Evolutionary conservation across 2,329 filamentous ascomycete genomes (phyloP).

Genomic region (Aspergillus neotritici): DNA sequence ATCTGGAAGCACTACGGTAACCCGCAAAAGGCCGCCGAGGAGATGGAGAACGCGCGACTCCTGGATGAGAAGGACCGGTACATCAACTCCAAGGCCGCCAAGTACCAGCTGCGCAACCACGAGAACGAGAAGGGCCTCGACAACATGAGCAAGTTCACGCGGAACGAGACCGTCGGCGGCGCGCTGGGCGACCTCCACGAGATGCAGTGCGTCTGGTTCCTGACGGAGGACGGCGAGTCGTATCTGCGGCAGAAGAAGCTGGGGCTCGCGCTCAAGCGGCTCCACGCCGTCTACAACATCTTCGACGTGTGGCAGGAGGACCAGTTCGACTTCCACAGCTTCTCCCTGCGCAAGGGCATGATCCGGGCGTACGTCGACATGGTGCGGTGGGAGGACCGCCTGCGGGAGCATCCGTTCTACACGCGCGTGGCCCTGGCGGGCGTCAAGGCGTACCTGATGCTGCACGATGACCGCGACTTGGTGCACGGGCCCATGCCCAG

Average conservation of each 20-base stretch:
- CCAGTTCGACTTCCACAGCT: conserved; percentile 97
- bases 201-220: conserved; percentile 97
- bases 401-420: conserved; percentile 91
- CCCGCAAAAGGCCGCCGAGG: conserved; percentile 68
- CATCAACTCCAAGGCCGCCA: conserved; percentile 97
- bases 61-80: conserved; percentile 89
- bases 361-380: conserved; percentile 93
- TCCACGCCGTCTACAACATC: conserved; percentile 81
- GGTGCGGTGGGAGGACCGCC: conserved; percentile 88
- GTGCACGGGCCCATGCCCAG: conserved; percentile 56
- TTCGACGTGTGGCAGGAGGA: conserved; percentile 98
- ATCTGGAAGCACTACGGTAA: conserved; percentile 90
- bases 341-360: conserved; percentile 94
- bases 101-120: conserved; percentile 91
- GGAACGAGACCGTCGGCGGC: conserved; percentile 81
- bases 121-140: conserved; percentile 79
- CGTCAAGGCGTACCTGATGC: conserved; percentile 69
- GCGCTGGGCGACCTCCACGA: conserved; percentile 87
- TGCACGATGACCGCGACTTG: conserved; percentile 68
- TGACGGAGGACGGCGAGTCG: conserved; percentile 91
- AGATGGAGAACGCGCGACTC: conserved; percentile 80
- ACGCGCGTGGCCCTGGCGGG: conserved; percentile 76
- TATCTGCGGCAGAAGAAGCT: conserved; percentile 76
- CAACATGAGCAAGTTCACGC: conserved; percentile 89
- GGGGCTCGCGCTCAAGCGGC: conserved; percentile 84